A percentile compares a stretch with the other conserved stretches of the same genome.
Evolutionary conservation across 2,329 filamentous ascomycete species (phyloP).

Genomic region (Apiospora arundinis): DNA sequence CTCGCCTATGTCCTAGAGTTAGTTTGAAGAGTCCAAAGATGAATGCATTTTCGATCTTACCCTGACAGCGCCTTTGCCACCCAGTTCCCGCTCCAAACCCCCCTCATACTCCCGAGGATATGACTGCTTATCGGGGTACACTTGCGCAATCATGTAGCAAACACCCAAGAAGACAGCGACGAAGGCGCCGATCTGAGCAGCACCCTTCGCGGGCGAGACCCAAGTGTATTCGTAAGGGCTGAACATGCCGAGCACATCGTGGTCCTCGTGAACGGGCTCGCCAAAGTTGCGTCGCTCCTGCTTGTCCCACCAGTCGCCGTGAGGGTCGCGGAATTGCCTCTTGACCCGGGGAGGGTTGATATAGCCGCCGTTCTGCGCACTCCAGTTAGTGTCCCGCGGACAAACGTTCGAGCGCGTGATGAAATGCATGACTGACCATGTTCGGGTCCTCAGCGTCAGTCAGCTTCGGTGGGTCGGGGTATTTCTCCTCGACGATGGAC

Average conservation of each 20-base stretch:
- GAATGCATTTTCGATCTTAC: conserved; percentile 52
- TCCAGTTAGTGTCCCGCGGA: conserved; percentile 12
- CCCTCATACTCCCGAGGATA: conserved; percentile 74
- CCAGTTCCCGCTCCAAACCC: conserved; percentile 77
- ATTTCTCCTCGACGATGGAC: conserved; percentile 58
- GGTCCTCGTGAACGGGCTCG: conserved; percentile 95
- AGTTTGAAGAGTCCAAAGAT: not conserved
- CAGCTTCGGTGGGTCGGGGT: conserved; percentile 52
- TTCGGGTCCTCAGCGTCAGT: conserved; percentile 69
- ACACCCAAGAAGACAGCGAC: conserved; percentile 67
- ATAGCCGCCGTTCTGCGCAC: conserved; percentile 78
- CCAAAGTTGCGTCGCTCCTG: conserved; percentile 97
- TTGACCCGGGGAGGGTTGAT: conserved; percentile 81
- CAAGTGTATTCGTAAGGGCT: conserved; percentile 90
- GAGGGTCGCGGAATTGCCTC: conserved; percentile 89
- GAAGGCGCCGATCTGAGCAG: conserved; percentile 72
- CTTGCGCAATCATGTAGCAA: conserved; percentile 69
- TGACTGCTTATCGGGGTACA: conserved; percentile 75
- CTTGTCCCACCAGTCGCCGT: conserved; percentile 95
- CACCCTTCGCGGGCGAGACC: conserved; percentile 71
- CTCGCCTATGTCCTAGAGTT: conserved; percentile 52
- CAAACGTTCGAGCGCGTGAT: conserved; percentile 25
- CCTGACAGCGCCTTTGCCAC: conserved; percentile 69
- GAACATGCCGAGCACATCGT: conserved; percentile 91
- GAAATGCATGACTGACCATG: conserved; percentile 59